Conservation (phyloP, 495 filamentous ascomycete genomes). For the Daldinia loculata region DNA sequence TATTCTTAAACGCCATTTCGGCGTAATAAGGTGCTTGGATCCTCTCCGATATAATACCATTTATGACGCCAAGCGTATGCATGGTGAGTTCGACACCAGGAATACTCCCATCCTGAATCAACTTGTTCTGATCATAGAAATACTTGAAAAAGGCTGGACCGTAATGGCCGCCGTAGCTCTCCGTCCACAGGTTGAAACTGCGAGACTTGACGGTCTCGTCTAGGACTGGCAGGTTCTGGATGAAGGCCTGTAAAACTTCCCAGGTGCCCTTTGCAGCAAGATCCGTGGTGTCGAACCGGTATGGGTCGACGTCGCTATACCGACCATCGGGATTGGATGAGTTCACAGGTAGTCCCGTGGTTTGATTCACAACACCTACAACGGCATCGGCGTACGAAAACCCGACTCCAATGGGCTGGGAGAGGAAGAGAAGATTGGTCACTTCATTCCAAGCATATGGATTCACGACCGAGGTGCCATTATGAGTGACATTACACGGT, state of each 20-base stretch:
- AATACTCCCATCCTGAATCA: slow-evolving; percentile 54
- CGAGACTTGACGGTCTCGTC: slow-evolving; percentile 51
- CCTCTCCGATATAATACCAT: slow-evolving; percentile 75
- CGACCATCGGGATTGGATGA: slow-evolving; percentile 42
- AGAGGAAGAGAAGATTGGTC: slow-evolving; percentile 72
- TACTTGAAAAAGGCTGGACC: slow-evolving; percentile 56
- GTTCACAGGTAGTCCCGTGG: slow-evolving; percentile 37
- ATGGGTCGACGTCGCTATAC: slow-evolving; percentile 45
- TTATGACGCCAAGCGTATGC: slow-evolving; percentile 65
- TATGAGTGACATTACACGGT: slow-evolving; percentile 64
- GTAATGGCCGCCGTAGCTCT: slow-evolving; percentile 64
- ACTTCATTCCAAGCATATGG: slow-evolving; percentile 71
- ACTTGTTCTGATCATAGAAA: slow-evolving; percentile 64
- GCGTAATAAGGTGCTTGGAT: slow-evolving; percentile 73
- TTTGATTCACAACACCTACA: slow-evolving; percentile 37
- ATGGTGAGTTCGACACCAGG: slow-evolving; percentile 62
- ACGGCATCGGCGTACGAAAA: slow-evolving; percentile 62
- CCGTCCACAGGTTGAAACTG: slow-evolving; percentile 65
- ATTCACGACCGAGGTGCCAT: slow-evolving; percentile 62
- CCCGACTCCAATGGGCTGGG: slow-evolving; percentile 68
- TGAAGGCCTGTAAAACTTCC: slow-evolving; percentile 57
- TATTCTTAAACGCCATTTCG: slow-evolving; percentile 74
- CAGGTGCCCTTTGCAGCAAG: slow-evolving; percentile 57
- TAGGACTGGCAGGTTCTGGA: slow-evolving; percentile 47
- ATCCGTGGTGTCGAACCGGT: slow-evolving; percentile 54